Conservation (phyloP, 2,329 filamentous ascomycete species). For the Colletotrichum sp. region DNA sequence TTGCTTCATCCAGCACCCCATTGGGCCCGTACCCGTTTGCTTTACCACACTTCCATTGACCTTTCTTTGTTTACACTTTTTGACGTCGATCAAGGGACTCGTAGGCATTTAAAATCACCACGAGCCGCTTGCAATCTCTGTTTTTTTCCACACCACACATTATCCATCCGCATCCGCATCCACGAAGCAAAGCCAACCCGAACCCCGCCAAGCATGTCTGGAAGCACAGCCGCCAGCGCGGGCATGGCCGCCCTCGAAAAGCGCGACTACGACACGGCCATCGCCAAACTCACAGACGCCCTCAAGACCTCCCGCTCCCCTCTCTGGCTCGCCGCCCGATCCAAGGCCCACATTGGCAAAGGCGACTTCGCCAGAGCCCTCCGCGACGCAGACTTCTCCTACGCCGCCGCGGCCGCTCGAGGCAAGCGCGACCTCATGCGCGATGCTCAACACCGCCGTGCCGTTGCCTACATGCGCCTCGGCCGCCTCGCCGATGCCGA, state of each 20-base stretch:
- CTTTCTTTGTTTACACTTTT: neutral
- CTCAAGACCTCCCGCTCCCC: slow-evolving; percentile 72
- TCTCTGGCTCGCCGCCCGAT: slow-evolving; percentile 81
- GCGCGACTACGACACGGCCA: slow-evolving; percentile 70
- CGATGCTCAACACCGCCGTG: slow-evolving; percentile 82
- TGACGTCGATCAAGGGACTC: neutral
- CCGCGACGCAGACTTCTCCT: slow-evolving; percentile 71
- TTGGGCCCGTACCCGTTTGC: neutral
- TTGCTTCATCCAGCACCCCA: neutral
- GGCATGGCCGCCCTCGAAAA: slow-evolving; percentile 71
- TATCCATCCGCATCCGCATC: neutral
- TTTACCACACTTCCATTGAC: neutral
- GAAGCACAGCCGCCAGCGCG: slow-evolving; percentile 54
- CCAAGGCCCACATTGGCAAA: slow-evolving; percentile 76
- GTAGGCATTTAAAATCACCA: neutral
- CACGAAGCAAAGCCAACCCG: neutral
- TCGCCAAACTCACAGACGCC: slow-evolving; percentile 71
- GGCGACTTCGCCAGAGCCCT: slow-evolving; percentile 69
- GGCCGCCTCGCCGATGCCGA: slow-evolving; percentile 77
- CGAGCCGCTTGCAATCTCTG: neutral
- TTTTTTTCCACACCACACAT: neutral
- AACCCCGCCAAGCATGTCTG: slow-evolving; percentile 48
- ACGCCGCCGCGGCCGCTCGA: slow-evolving; percentile 67
- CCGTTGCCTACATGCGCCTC: slow-evolving; percentile 74
- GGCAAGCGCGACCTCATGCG: slow-evolving; percentile 78